Percentiles rank a stretch among this genome's conserved stretches.
Conservation (phyloP, 2,329 filamentous ascomycete genomes). For the Diaporthe sp. region DNA sequence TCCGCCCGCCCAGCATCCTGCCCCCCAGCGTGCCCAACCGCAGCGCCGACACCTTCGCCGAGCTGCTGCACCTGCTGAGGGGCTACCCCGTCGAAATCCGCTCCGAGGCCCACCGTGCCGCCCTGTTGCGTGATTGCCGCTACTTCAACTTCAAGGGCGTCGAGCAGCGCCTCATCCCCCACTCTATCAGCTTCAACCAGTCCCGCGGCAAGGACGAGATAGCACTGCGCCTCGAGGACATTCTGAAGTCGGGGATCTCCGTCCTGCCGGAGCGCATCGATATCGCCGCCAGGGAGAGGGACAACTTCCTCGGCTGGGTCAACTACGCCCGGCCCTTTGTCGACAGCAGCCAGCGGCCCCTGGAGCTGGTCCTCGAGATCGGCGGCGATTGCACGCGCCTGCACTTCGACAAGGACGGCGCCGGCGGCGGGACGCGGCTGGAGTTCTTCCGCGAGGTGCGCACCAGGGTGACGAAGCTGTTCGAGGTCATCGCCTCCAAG, state of each 20-base stretch:
- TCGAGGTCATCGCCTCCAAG: conserved; percentile 87
- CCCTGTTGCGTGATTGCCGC: conserved; percentile 83
- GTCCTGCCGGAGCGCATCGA: conserved; percentile 65
- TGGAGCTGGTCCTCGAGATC: conserved; percentile 86
- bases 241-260: conserved; percentile 88
- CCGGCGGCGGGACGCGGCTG: conserved; percentile 59
- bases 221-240: conserved; percentile 82
- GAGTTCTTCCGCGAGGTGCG: conserved; percentile 82
- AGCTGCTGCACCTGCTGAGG: conserved; percentile 84
- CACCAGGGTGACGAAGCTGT: conserved; percentile 77
- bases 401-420: conserved; percentile 56
- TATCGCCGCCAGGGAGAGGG: conserved; percentile 41
- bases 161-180: conserved; percentile 88
- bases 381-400: conserved; percentile 75
- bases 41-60: conserved; percentile 86
- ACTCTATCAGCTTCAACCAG: conserved; percentile 82
- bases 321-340: conserved; percentile 88
- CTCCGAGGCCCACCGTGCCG: conserved; percentile 80
- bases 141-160: conserved; percentile 95
- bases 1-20: conserved; percentile 88
- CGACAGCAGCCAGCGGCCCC: conserved; percentile 73
- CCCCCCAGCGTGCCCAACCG: conserved; percentile 86
- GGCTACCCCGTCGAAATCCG: conserved; percentile 87
- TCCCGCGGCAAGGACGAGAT: conserved; percentile 80
- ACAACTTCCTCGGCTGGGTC: conserved; percentile 67